Base-by-base conservation (phyloP, 768 basidiomycete species). In the Lactarius hatsudake region DNA sequence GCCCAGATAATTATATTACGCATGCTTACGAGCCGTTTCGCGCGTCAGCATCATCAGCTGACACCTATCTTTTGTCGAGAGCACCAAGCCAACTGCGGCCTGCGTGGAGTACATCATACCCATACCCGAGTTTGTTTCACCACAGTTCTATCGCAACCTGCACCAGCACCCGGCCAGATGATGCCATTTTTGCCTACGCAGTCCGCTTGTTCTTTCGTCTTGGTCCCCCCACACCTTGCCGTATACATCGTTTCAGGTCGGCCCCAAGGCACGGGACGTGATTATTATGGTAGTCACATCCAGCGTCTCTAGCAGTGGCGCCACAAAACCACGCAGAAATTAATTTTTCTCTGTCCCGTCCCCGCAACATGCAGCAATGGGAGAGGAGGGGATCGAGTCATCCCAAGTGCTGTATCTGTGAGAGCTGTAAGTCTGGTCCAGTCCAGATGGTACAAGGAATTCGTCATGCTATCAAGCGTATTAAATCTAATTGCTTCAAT, bases 31-130 rank as follows among this genome's bases (percentile, higher is more conserved):
- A 30, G n/a, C 23, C 28, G 51, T 63, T 30, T 28, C 40, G 10
- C 42, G 32, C 48, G 62, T 63, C 34, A 62, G 51, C 34, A n/a
- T 62, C 23, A 36, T 68, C 67, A 64, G 61, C 66, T 67, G 66
- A 51, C 34, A 8, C 51, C 43, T 63, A 18, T 63, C 51, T 55
- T 45, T 23, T 56, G 26, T n/a, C 48, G 43, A n/a, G 26, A 30
- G 36, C 20, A 56, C 58, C 23, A 40, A 34, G 51, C 42, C 38
- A 18, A 34, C 62, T 59, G 61, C 48, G 40, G 57, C 42, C 30
- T 63, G 38, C 42, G 66, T 67, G 66, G 66, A 64, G 62, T 38
- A 23, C 7, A 34, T 7, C 32, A 6, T 36, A 23, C 60, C 23
- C 45, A 55, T 15, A 61, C 26, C 60, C 59, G 60, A 48, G 59